phyloP scores from a whole-genome alignment of 2,329 filamentous ascomycete species.

The Diaporthe ilicicola region DNA sequence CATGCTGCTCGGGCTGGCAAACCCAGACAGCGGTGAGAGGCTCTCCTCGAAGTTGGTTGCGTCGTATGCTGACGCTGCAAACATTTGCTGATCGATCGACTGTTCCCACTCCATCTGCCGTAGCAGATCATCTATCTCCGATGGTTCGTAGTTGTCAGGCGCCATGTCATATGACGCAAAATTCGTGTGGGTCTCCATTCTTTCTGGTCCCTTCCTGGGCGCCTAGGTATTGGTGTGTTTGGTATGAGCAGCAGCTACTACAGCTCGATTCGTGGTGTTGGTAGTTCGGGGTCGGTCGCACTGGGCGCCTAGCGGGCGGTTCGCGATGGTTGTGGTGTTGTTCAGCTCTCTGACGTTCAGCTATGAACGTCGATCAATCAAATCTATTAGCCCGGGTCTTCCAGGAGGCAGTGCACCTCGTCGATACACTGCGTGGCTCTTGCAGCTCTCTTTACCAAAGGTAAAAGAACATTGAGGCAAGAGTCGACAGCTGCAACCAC shows the following conservation, averaged over 20 bases:
- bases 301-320: too few relatives aligned
- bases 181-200: neutral
- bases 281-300: neutral
- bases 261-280: neutral
- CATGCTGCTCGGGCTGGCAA: conserved; percentile 22
- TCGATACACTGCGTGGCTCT: neutral
- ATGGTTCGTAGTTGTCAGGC: neutral
- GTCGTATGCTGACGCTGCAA: neutral
- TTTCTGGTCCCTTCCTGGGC: neutral
- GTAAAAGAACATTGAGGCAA: neutral
- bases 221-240: neutral
- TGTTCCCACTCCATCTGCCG: conserved; percentile 10
- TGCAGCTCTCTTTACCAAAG: neutral
- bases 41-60: neutral
- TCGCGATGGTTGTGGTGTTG: neutral
- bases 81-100: neutral
- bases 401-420: conserved; percentile 17
- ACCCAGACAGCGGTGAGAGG: conserved; percentile 6
- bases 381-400: conserved; percentile 27
- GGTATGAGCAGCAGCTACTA: neutral
- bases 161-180: conserved; percentile 8
- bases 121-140: neutral
- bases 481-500: neutral
- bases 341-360: neutral
- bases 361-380: neutral